Conservation (phyloP, 257 asterid species). For the Cruciata laevipes region DNA sequence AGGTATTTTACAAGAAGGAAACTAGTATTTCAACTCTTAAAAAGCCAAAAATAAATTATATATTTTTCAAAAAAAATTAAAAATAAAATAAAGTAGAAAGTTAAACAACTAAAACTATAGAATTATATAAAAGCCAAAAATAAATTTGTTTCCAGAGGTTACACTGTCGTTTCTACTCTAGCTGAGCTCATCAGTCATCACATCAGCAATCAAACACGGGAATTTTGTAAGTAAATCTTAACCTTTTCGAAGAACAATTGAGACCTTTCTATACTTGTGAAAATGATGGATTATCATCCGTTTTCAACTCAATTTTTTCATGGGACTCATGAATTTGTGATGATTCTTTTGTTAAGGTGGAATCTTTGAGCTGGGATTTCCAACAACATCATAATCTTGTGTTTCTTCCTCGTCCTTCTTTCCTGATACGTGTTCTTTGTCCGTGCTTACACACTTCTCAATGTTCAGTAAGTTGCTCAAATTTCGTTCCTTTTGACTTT, state of each 20-base stretch:
- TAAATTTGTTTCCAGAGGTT: neutral
- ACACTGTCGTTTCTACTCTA: neutral
- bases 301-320: neutral
- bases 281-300: neutral
- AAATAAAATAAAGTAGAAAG: too few species aligned
- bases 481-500: neutral
- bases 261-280: too few species aligned
- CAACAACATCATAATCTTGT: neutral
- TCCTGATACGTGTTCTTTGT: neutral
- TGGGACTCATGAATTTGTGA: neutral
- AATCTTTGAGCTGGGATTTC: slow-evolving; percentile 1
- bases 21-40: too few species aligned
- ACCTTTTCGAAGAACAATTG: neutral
- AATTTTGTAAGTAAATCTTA: neutral
- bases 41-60: too few species aligned
- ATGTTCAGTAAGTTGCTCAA: neutral
- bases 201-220: neutral
- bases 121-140: too few species aligned
- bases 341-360: neutral
- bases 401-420: neutral
- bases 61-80: too few species aligned
- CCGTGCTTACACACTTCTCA: neutral
- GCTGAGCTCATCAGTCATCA: neutral
- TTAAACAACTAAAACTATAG: too few species aligned
- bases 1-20: too few species aligned